Conservation (phyloP, 2,329 filamentous ascomycete species). For the Diplocarpon rosae region DNA sequence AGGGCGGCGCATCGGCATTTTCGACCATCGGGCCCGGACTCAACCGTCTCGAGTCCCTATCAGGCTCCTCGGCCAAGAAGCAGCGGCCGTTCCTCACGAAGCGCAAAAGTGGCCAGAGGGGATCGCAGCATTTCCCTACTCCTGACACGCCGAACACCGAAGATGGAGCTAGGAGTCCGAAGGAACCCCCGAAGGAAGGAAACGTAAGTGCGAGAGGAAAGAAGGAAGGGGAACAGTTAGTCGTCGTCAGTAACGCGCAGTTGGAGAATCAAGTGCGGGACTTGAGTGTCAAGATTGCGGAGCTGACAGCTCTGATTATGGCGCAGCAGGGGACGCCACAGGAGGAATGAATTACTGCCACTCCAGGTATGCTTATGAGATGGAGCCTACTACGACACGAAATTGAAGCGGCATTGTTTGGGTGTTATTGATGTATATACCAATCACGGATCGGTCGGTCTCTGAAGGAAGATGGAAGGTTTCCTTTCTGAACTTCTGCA, state of each 20-base stretch:
- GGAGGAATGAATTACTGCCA: constrained; percentile 5
- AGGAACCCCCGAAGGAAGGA: constrained; percentile 12
- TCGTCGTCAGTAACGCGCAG: constrained; percentile 7
- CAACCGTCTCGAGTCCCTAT: constrained; percentile 1
- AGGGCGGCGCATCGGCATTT: constrained; percentile 13
- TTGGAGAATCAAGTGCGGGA: constrained; percentile 43
- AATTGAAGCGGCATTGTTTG: not conserved
- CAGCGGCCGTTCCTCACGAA: constrained; percentile 17
- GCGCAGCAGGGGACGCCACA: constrained; percentile 35
- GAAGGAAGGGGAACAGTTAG: not conserved
- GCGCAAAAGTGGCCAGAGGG: constrained; percentile 10
- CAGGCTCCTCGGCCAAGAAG: constrained; percentile 3
- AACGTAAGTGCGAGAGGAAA: constrained; percentile 5
- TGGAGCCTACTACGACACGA: not conserved
- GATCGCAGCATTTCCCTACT: constrained; percentile 11
- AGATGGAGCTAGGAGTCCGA: constrained; percentile 9
- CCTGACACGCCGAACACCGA: constrained; percentile 1
- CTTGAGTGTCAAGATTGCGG: constrained; percentile 46
- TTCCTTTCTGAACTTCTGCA: too few species aligned
- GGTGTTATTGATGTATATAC: not conserved
- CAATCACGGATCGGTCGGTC: too few species aligned
- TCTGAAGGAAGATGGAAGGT: too few species aligned
- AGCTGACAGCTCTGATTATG: constrained; percentile 41
- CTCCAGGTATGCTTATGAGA: too few species aligned
- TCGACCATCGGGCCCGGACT: constrained; percentile 14